Evolutionary conservation across 139 green algal species (phyloP), one percentile per base, ranked within the genome.

Genomic region (Coelastrella sp.): DNA sequence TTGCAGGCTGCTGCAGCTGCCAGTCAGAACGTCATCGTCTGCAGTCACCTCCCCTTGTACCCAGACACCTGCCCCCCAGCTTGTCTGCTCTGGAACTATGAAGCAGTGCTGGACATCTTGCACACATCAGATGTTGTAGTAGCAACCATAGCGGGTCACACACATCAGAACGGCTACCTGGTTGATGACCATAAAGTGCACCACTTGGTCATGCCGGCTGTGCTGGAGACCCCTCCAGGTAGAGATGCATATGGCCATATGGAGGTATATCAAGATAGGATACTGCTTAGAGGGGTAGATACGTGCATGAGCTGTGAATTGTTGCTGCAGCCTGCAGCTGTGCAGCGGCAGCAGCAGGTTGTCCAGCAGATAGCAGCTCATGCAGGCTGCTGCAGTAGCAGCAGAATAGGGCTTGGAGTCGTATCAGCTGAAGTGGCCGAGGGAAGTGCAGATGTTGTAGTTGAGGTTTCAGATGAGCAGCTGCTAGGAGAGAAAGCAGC

Each of bases 61-160:
- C 93, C 93, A 0, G 78, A 68, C 53, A 94, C 87, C 38, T 90
- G 80, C 41, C 84, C 88, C 0, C 73, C 82, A 40, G 60, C 87
- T 30, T 95, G 90, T 81, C 86, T 97, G 59, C 37, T 94, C 21
- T 97, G 93, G 92, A 96, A 96, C 86, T 96, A 95, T 53, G 69
- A 93, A 9, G 66, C 89, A 21, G 92, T 94, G 27, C 82, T 93
- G 60, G 13, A 68, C 25, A 45, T 88, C 63, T 68, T 86, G 13
- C 57, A 86, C 11, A 37, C 43, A 5, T 68, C 86, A 35, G 81
- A 82, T 17, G 41, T 75, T 25, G 88, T 91, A 3, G 89, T 91
- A 5, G 92, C 91, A 48, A 92, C 88, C 2, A 79, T 96, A 38
- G 85, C 90, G 23, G 94, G 94, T 0, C 94, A 96, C 83, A 76